These are phyloP conservation scores for Hanseniaspora sp. DNA, from an alignment of 1,139 yeast species.

Conservation along the genomic window DNA sequence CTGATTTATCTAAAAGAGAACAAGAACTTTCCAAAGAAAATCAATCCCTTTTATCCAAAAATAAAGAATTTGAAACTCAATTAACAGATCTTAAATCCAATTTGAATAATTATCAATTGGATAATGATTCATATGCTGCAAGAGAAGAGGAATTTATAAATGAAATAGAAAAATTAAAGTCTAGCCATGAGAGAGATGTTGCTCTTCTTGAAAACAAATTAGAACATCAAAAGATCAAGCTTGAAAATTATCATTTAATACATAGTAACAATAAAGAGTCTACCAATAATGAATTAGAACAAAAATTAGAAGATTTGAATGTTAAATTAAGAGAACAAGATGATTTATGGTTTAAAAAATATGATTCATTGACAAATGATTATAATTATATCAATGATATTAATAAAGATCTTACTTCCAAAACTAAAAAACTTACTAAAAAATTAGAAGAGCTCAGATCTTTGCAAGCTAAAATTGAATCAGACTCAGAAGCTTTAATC, in stretches of 20 bases:
- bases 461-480: conserved; percentile 2
- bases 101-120: conserved; percentile 25
- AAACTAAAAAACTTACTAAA: conserved; percentile 14
- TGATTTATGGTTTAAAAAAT: conserved; percentile 17
- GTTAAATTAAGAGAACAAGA: conserved; percentile 15
- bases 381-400: neutral
- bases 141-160: conserved; percentile 23
- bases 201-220: conserved; percentile 33
- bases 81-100: conserved; percentile 21
- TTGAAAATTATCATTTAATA: conserved; percentile 29
- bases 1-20: neutral
- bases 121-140: conserved; percentile 26
- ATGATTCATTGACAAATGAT: conserved; percentile 6
- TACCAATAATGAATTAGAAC: neutral
- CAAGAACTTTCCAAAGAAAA: conserved; percentile 25
- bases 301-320: conserved; percentile 7
- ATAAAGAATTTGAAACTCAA: conserved; percentile 17
- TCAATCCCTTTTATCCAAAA: conserved; percentile 26
- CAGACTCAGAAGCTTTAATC: neutral
- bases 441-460: conserved; percentile 9
- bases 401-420: conserved; percentile 6
- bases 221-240: conserved; percentile 35
- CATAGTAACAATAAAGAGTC: neutral
- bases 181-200: conserved; percentile 23
- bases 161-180: conserved; percentile 22